Conservation (phyloP, 371 early-diverging fungal genomes). For the Mucor ambiguus region DNA sequence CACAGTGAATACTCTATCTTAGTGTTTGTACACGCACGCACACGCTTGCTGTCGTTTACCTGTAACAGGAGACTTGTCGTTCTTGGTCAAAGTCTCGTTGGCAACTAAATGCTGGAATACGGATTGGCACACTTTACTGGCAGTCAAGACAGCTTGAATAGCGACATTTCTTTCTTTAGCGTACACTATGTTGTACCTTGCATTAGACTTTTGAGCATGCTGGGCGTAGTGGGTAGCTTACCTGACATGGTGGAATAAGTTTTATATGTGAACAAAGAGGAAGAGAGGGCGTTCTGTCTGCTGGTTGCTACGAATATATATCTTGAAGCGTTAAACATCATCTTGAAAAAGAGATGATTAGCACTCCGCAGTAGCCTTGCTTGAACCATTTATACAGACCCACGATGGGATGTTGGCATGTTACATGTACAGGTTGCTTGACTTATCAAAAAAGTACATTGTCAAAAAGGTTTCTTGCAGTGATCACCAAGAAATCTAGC, state of each 20-base stretch:
- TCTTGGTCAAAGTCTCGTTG: constrained; percentile 82
- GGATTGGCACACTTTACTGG: constrained; percentile 80
- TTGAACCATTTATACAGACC: neutral
- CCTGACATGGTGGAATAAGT: neutral
- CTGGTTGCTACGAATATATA: neutral
- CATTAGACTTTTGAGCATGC: neutral
- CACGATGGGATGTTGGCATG: neutral
- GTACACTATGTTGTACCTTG: constrained; percentile 31
- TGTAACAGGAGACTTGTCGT: constrained; percentile 95
- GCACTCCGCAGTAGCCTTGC: neutral
- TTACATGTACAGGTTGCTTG: neutral
- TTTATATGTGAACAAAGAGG: neutral
- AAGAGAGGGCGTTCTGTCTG: neutral
- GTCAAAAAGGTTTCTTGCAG: neutral
- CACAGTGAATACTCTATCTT: neutral
- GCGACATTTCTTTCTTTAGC: constrained; percentile 81
- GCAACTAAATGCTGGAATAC: constrained; percentile 83
- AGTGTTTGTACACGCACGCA: neutral
- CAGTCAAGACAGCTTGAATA: constrained; percentile 85
- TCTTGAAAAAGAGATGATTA: constrained; percentile 6
- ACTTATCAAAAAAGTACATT: neutral
- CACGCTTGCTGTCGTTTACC: constrained; percentile 40
- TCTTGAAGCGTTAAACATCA: neutral
- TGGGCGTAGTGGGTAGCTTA: neutral
- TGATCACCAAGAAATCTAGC: neutral